Base-by-base conservation (phyloP, 331 rosid species). In the Acacia concinna region DNA sequence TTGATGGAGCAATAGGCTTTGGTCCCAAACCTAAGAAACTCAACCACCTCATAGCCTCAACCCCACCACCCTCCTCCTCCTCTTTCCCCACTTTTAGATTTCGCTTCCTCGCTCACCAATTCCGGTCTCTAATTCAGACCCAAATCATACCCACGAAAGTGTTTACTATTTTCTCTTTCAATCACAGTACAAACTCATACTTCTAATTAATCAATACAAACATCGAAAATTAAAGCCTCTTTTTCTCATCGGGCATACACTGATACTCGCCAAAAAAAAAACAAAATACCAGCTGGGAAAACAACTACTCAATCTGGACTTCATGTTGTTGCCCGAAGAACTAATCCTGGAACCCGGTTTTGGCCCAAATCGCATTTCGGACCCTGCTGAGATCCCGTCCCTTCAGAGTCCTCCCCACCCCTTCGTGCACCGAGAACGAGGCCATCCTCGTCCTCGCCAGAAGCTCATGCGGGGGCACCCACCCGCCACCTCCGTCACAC, bases 331-430 rank as follows among this genome's bases (percentile, higher is more conserved):
- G 35, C 35, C 37, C 21, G 31, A 3, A 31, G 23, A 17, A 13
- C 44, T 30, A 93, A 75, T 91, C 97, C 83, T 91, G 63, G 83
- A 93, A 93, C 52, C 98, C 98, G 12, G 95, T 93, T 87, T 93
- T 93, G 43, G 89, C 92, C 93, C 94, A 93, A 84, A 93, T 91
- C 28, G 95, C 97, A 77, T 93, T 90, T 60, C 98, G 81, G 25
- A 93, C 92, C 74, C 93, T 76, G 14, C 97, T 91, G 49, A 93
- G 97, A 91, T 93, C 98, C 20, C 98, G 80, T 20, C 98, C 98
- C 67, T 93, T 93, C 51, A 91, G 81, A n/a, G 98, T 93, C 78
- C 98, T 90, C 15, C 98, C 98, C 0, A 83, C 79, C 30, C 98
- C 98, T 81, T 93, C 98, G 56, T 93, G 97, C 8, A 93, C 97